Evolutionary conservation across 306 rosid genomes (phyloP), one percentile per base, ranked within the genome.

Genomic region (Carpinus viminea): DNA sequence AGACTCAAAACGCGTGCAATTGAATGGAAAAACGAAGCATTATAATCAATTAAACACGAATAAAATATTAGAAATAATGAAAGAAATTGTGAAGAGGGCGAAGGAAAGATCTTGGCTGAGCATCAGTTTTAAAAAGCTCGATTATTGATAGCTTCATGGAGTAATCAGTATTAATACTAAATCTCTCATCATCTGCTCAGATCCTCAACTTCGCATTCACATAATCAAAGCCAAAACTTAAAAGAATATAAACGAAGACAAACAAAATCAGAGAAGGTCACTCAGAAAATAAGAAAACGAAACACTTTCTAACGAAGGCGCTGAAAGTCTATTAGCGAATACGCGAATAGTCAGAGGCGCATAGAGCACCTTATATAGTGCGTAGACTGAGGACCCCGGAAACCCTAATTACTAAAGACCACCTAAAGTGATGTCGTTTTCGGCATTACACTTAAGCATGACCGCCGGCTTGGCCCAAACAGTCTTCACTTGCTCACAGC

Each of bases 91-190:
- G 10, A 38, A 36, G 1, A 4, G 50, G 46, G 16, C 24, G 24
- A 16, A 61, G 43, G n/a, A n/a, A n/a, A 0, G 41, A 43, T 28
- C 8, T 41, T 41, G 72, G 72, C 26, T 9, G 52, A 68, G 72
- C 72, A 68, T 68, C 72, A 68, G 72, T 68, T 68, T 68, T 68
- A 68, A 68, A 68, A 68, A 68, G 72, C 72, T 68, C 72, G 72
- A 43, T 38, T 68, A 21, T 68, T 43, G 47, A 68, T 38, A 68
- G 72, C 72, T 68, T 68, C 72, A 68, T 45, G 31, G 31, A 68
- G 51, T 68, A 24, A 9, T 68, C 72, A 68, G 72, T 45, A 36
- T 41, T 38, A 68, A 38, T 38, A 68, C 51, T 18, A 68, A 68
- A 68, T 66, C 10, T 38, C 72, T 68, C 72, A 68, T 68, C 72